These are phyloP conservation scores for Trypanosoma theileri DNA, from an alignment of 208 protist species.

Conservation along the genomic window DNA sequence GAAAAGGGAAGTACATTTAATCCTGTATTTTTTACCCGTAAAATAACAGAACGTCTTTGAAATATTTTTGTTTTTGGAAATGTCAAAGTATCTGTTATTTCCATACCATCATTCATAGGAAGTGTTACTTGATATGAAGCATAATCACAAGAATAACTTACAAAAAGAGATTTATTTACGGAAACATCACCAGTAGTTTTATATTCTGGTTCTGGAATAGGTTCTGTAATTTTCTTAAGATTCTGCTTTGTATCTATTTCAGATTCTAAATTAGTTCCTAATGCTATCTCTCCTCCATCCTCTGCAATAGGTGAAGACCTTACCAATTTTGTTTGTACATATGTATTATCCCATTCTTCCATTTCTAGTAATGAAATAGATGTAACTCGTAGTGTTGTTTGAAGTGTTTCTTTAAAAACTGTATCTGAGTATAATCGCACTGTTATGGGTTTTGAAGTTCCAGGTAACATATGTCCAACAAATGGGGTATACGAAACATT, in stretches of 20 bases:
- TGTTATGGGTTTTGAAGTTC: slow-evolving; percentile 45
- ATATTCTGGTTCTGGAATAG: slow-evolving; percentile 72
- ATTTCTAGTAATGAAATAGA: slow-evolving; percentile 35
- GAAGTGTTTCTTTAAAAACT: slow-evolving; percentile 25
- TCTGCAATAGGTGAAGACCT: slow-evolving; percentile 13
- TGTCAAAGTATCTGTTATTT: slow-evolving; percentile 39
- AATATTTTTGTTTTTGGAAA: slow-evolving; percentile 95
- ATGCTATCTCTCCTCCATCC: slow-evolving; percentile 30
- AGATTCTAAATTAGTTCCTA: slow-evolving; percentile 13
- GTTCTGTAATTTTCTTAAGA: slow-evolving; percentile 72
- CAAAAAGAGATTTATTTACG: slow-evolving; percentile 53
- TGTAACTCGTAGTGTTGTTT: slow-evolving; percentile 27
- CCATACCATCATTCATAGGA: slow-evolving; percentile 32
- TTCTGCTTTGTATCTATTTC: slow-evolving; percentile 40
- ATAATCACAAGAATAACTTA: slow-evolving; percentile 70
- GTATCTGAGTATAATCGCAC: slow-evolving; percentile 37
- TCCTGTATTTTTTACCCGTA: slow-evolving; percentile 91
- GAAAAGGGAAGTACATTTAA: slow-evolving; percentile 71
- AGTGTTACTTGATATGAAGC: slow-evolving; percentile 57
- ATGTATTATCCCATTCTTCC: slow-evolving; percentile 68
- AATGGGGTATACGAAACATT: slow-evolving; percentile 30
- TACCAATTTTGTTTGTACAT: slow-evolving; percentile 64
- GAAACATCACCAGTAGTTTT: slow-evolving; percentile 34
- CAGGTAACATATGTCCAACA: slow-evolving; percentile 63
- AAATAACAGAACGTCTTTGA: slow-evolving; percentile 70